Base-by-base conservation (phyloP, 2,329 filamentous ascomycete genomes). In the Chaetomium sp. region DNA sequence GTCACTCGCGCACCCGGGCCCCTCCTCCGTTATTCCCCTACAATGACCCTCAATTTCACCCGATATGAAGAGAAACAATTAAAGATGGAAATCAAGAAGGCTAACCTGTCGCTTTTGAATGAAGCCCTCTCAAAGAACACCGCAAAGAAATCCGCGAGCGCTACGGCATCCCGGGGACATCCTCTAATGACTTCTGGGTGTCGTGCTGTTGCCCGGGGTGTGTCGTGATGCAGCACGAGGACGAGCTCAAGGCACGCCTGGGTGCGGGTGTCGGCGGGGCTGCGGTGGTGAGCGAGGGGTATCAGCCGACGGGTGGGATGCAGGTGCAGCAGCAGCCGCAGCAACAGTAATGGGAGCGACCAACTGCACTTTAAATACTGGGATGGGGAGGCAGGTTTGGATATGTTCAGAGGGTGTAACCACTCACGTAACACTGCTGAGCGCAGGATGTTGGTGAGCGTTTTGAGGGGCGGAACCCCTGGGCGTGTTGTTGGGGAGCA, bases 161-260 rank as follows among this genome's bases (percentile, higher is more conserved):
- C 42, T 81, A 79, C 68, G 73, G 72, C 60, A 81, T 84, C 63
- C 67, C 77, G 46, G 80, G 80, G 38, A 72, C 69, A 48, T 72
- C 71, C 40, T 67, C 66, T 56, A 67, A 67, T 37, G 81, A 84
- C 65, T 84, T 74, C 69, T 77, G 76, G 61, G 66, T 70, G n/a
- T 69, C 75, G 11, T 81, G 71, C 67, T 84, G 75, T 70, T 84
- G 81, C 66, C 66, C 71, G 38, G 82, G 79, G 73, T 84, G 81
- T 63, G 72, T 74, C 5, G 67, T 82, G 55, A 73, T 82, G 59
- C 81, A 85, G 70, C 74, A 82, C 54, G 79, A 83, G 56, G 80
- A 81, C 61, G 81, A 84, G 64, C 74, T 77, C 46, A 63, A 66
- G 54, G 44, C 51, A 32, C 43, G 51, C 12, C 10, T 45, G 49